Base-by-base conservation (phyloP, 2,329 filamentous ascomycete genomes). In the Cladobotryum protrusum region DNA sequence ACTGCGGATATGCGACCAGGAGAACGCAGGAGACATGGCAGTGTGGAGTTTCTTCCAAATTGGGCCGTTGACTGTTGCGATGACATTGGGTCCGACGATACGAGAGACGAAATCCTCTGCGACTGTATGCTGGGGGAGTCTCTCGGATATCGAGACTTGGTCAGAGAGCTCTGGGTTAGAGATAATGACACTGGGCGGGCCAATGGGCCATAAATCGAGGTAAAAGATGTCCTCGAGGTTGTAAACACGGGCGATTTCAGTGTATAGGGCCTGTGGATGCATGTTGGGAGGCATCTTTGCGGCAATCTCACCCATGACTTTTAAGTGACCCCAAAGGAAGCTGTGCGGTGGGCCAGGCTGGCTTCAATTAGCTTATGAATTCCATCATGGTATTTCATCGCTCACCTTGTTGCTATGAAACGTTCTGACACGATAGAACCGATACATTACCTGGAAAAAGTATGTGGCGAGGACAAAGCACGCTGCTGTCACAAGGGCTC, bases 171-270 rank as follows among this genome's bases (percentile, higher is more conserved):
- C 56, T 12, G 62, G 61, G 20, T 60, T 56, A 14, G 55, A 58
- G 47, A 65, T 41, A 41, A 65, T 50, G 24, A 63, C 53, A 34
- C 58, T 57, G 6, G 56, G 52, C n/a, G 57, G 54, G 36, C 54
- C 55, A 18, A 65, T 37, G 4, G 63, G 63, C 62, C 61, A 64
- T n/a, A 64, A 53, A 48, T 65, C 61, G 20, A 65, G 52, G 48
- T 65, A 65, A 49, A 57, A 65, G 32, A 65, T 48, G 41, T 57
- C 62, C 14, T 57, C 48, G 12, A 65, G 52, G 32, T 53, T 42
- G 50, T 63, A 61, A 17, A 54, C 56, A 13, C 56, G 53, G 4
- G 56, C 53, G 18, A 62, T 53, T 42, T 57, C 50, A 14, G 60
- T 63, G 33, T 57, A 53, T 39, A 54, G 52, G 17, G 49, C 43